Evolutionary conservation across 257 asterid genomes (phyloP), one percentile per base, ranked within the genome.

Genomic region (Solanum gracilifrons): DNA sequence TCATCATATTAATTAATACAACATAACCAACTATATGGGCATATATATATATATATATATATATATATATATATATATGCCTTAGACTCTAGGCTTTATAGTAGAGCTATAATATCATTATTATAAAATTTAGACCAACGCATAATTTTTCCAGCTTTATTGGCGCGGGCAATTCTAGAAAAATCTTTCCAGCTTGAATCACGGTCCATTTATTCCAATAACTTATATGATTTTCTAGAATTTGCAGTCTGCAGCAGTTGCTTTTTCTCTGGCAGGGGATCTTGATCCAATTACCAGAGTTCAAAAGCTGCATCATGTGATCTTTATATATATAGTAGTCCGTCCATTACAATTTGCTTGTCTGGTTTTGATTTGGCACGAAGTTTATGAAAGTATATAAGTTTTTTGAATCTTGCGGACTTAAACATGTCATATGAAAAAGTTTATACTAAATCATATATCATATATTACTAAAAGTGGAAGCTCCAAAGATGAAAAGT

Each of bases 61-160:
- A 33, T 2, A 31, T 31, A 31, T 33, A 33, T 33, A 33, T 33
- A 37, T 37, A 37, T 37, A 37, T 37, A 8, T 37, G 9, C 9
- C 60, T 58, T 36, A 84, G 7, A 84, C 60, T 4, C 10, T 27
- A 3, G 60, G 12, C 77, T 84, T 84, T 31, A 84, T 84, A 60
- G 58, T 33, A 58, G 66, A 33, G 62, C 80, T 66, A 25, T 85
- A 85, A 20, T 79, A 20, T 79, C 80, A 25, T 64, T 85, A 55
- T 85, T 80, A 64, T 2, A 87, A 33, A 51, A 93, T 90, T 91
- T 92, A 3, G 97, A 93, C 98, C 97, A 94, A 69, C 94, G 91
- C 97, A 94, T 95, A 83, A 93, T 39, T 2, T 39, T 39, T 39
- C 13, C 95, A 9, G 96, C 98, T 3, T 97, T 97, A 13, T 93